These are phyloP conservation scores for Phytophthora hybrid DNA, from an alignment of 352 stramenopile species.

Conservation along the genomic window DNA sequence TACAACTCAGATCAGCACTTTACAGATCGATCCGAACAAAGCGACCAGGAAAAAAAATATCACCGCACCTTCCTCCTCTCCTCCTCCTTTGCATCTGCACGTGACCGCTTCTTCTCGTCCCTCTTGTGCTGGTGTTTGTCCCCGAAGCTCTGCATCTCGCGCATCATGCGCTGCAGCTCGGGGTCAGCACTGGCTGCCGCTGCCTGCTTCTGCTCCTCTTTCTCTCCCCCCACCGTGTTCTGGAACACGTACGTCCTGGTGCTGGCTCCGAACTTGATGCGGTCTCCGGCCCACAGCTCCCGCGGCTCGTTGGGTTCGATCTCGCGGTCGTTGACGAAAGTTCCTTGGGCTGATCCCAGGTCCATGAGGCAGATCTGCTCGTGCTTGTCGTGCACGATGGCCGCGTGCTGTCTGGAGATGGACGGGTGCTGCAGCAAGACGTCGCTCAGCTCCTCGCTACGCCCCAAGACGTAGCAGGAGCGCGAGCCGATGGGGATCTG, in stretches of 20 bases:
- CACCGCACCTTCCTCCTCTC: slow-evolving; percentile 51
- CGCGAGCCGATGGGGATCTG: slow-evolving; percentile 53
- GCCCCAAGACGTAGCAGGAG: slow-evolving; percentile 77
- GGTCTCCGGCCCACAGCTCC: slow-evolving; percentile 54
- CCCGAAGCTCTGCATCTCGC: slow-evolving; percentile 60
- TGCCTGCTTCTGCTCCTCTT: slow-evolving; percentile 4
- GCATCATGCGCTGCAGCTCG: slow-evolving; percentile 51
- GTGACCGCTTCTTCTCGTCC: neutral
- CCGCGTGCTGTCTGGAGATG: slow-evolving; percentile 84
- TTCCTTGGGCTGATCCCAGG: slow-evolving; percentile 85
- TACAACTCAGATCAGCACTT: slow-evolving; percentile 4
- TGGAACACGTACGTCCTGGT: slow-evolving; percentile 66
- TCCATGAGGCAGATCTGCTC: slow-evolving; percentile 71
- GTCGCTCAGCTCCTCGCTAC: slow-evolving; percentile 81
- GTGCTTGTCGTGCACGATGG: slow-evolving; percentile 72
- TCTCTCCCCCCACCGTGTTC: slow-evolving; percentile 30
- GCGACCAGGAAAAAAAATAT: neutral
- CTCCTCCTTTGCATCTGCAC: slow-evolving; percentile 10
- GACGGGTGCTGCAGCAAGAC: slow-evolving; percentile 81
- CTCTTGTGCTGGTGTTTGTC: slow-evolving; percentile 30
- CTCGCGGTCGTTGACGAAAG: slow-evolving; percentile 79
- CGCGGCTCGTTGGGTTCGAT: slow-evolving; percentile 59
- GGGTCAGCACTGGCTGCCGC: slow-evolving; percentile 18
- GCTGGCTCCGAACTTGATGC: slow-evolving; percentile 68
- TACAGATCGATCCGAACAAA: neutral